phyloP scores from a whole-genome alignment of 352 stramenopile species.

The Globisporangium nunn region DNA sequence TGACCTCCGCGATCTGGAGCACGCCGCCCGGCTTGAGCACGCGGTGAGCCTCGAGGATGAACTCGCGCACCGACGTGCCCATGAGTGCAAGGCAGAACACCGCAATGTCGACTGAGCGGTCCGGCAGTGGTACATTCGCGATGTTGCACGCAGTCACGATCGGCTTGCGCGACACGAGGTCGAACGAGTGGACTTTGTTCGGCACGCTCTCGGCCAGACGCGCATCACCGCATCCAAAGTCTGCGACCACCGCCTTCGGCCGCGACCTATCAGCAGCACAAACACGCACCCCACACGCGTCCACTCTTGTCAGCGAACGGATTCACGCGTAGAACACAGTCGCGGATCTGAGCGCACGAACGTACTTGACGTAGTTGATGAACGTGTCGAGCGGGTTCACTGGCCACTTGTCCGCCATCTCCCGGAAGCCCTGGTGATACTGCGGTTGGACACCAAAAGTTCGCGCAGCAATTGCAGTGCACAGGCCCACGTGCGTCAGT shows the following conservation, averaged over 20 bases:
- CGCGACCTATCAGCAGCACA: constrained; percentile 25
- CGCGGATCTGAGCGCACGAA: constrained; percentile 3
- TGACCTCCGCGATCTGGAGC: constrained; percentile 84
- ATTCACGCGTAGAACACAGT: too few species aligned
- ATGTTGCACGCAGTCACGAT: constrained; percentile 97
- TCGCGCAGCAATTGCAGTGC: too few species aligned
- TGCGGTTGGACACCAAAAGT: constrained; percentile 3
- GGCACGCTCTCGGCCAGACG: constrained; percentile 85
- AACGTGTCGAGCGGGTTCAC: constrained; percentile 97
- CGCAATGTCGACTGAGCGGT: constrained; percentile 90
- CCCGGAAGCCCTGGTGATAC: constrained; percentile 98
- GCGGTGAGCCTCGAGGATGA: constrained; percentile 93
- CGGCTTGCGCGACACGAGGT: constrained; percentile 92
- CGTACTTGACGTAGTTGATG: constrained; percentile 90
- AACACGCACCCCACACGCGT: not conserved
- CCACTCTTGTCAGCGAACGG: not conserved
- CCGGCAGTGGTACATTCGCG: constrained; percentile 83
- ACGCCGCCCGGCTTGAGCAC: constrained; percentile 92
- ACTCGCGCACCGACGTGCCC: constrained; percentile 96
- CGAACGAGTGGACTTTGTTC: constrained; percentile 96
- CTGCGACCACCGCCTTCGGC: constrained; percentile 84
- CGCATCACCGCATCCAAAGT: constrained; percentile 99
- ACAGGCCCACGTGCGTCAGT: too few species aligned
- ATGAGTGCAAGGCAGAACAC: constrained; percentile 98
- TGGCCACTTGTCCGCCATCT: constrained; percentile 95